phyloP scores from a whole-genome alignment of 805 yeast species.

The Grigorovia yakushimaensis region DNA sequence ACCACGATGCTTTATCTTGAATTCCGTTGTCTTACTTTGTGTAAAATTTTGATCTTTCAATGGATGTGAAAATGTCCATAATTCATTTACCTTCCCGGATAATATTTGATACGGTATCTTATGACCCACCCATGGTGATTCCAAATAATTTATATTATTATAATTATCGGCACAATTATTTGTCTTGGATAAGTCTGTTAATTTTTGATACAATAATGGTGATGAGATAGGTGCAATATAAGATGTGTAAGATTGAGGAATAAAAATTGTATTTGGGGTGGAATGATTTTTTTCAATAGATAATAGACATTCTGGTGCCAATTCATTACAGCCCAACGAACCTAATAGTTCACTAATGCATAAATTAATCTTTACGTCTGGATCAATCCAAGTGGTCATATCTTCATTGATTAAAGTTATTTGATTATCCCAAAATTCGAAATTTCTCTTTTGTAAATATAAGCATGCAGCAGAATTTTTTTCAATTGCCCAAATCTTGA shows the following conservation, averaged over 20 bases:
- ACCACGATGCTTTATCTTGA: conserved; percentile 40
- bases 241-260: conserved; percentile 52
- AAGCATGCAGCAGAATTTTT: conserved; percentile 55
- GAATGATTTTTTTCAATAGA: conserved; percentile 34
- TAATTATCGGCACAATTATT: not conserved
- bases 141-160: conserved; percentile 21
- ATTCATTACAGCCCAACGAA: conserved; percentile 87
- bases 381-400: conserved; percentile 42
- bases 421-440: conserved; percentile 40
- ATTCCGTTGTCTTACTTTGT: conserved; percentile 27
- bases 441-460: conserved; percentile 40
- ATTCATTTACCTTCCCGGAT: conserved; percentile 37
- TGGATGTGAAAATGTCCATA: conserved; percentile 61
- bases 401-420: conserved; percentile 51
- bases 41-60: conserved; percentile 7
- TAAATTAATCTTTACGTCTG: conserved; percentile 37
- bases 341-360: conserved; percentile 79
- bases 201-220: conserved; percentile 38
- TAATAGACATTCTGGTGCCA: conserved; percentile 71
- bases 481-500: conserved; percentile 53
- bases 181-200: conserved; percentile 9
- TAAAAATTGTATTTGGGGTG: conserved; percentile 40
- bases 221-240: conserved; percentile 59
- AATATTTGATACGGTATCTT: conserved; percentile 34
- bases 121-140: conserved; percentile 39